Conservation (phyloP, 345 rosid genomes). For the Cardamine resedifolia region DNA sequence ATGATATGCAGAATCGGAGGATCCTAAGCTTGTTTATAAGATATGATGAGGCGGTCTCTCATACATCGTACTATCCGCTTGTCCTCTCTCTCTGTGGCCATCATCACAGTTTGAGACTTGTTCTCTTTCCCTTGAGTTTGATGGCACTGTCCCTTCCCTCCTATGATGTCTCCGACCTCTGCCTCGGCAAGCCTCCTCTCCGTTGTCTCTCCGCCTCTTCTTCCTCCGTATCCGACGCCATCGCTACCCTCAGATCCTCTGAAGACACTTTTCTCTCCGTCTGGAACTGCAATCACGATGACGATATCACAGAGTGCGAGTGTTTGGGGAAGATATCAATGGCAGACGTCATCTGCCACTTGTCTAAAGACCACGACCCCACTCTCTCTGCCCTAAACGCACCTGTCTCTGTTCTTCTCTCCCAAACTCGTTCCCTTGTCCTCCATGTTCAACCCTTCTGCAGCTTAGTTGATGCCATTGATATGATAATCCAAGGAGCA, state of each 20-base stretch:
- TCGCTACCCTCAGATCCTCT: constrained; percentile 54
- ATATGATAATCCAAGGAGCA: constrained; percentile 75
- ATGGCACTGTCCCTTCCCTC: constrained; percentile 77
- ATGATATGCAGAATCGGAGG: background rate
- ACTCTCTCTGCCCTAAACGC: constrained; percentile 52
- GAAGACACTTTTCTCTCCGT: constrained; percentile 61
- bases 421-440: constrained; percentile 45
- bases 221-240: constrained; percentile 64
- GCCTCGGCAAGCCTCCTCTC: constrained; percentile 91
- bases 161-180: constrained; percentile 75
- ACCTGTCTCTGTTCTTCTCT: constrained; percentile 64
- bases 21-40: constrained; percentile 10
- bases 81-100: background rate
- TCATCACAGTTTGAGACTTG: constrained; percentile 25
- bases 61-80: constrained; percentile 15
- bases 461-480: constrained; percentile 81
- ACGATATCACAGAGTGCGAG: constrained; percentile 38
- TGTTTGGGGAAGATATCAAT: constrained; percentile 72
- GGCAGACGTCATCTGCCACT: constrained; percentile 61
- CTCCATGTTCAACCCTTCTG: constrained; percentile 68
- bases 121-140: constrained; percentile 27
- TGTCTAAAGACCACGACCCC: constrained; percentile 49
- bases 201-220: constrained; percentile 55
- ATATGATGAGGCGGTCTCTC: constrained; percentile 2
- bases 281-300: constrained; percentile 61